Evolutionary conservation across 73 alveolate species (phyloP), one percentile per base, ranked within the genome.

Genomic region (Paramecium sonneborni): DNA sequence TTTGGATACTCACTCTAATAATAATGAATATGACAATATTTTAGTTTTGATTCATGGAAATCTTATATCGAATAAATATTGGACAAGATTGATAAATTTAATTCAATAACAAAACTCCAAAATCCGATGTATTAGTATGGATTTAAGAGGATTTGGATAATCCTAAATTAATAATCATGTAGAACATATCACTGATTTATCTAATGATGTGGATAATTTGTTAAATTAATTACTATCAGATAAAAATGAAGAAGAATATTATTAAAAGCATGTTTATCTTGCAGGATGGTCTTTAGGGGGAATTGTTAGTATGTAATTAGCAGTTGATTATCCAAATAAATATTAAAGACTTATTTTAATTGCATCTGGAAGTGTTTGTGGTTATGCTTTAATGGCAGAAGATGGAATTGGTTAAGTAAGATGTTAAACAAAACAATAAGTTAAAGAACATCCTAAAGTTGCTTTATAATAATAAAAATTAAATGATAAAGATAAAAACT

Each of bases 221-320:
- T 35, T 72, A 6, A 72, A 72, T 9, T 28, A 37, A 3, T 15
- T 72, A 34, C 35, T 72, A 35, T 12, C 23, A 32, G 44, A 62
- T 62, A 62, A 62, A 10, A 18, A 72, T 72, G 86, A 72, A 3
- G 74, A 6, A 56, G 35, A 30, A n/a, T 32, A 72, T 38, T 35
- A 14, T 35, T 6, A 32, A 72, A 14, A 72, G 8, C 38, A 72
- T 35, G 57, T 72, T 72, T 72, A 34, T 72, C 14, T 72, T 10
- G 86, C 86, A 35, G 86, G 86, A 72, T 72, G 86, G 86, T 72
- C 86, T 34, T 38, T 72, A 35, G 86, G 86, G 2, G 86, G 86
- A 72, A 38, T 23, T 72, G 62, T 72, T 3, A n/a, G 38, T 34
- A 72, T 72, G 86, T n/a, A 72, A 72, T 37, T 72, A 37, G 86